Conservation (phyloP, 2,329 filamentous ascomycete species). For the Fusarium goolgardi region DNA sequence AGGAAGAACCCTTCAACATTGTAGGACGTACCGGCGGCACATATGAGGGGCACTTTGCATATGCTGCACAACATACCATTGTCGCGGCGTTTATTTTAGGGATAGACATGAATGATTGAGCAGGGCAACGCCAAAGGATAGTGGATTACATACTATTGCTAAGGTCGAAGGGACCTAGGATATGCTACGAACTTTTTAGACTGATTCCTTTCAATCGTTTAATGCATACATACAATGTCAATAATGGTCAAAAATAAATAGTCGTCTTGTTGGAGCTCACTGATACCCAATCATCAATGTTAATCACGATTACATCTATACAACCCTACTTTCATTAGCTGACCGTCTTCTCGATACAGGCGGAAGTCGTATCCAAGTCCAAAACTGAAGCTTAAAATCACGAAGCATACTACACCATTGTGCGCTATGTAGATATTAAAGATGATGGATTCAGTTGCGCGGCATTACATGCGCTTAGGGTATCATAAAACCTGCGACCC, state of each 20-base stretch:
- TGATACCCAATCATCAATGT: neutral
- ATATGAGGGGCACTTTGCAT: slow-evolving; percentile 23
- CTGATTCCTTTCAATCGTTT: slow-evolving; percentile 31
- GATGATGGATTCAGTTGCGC: slow-evolving; percentile 10
- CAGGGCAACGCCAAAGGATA: slow-evolving; percentile 16
- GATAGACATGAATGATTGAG: slow-evolving; percentile 26
- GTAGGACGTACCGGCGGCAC: slow-evolving; percentile 43
- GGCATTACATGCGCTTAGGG: slow-evolving; percentile 6
- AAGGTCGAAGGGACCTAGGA: slow-evolving; percentile 11
- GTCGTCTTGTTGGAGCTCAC: neutral
- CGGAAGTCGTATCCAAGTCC: neutral
- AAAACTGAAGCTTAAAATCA: neutral
- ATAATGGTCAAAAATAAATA: slow-evolving; percentile 41
- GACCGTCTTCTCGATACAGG: neutral
- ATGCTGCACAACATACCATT: slow-evolving; percentile 46
- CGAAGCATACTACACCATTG: neutral
- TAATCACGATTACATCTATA: neutral
- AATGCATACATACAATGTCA: slow-evolving; percentile 28
- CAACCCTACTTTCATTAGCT: neutral
- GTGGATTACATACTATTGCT: slow-evolving; percentile 17
- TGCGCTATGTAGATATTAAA: neutral
- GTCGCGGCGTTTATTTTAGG: slow-evolving; percentile 48
- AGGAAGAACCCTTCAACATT: slow-evolving; percentile 36
- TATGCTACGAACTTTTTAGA: slow-evolving; percentile 33
- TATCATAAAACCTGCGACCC: slow-evolving; percentile 7